phyloP scores from a whole-genome alignment of 306 rosid genomes.

The Fagus crenata region DNA sequence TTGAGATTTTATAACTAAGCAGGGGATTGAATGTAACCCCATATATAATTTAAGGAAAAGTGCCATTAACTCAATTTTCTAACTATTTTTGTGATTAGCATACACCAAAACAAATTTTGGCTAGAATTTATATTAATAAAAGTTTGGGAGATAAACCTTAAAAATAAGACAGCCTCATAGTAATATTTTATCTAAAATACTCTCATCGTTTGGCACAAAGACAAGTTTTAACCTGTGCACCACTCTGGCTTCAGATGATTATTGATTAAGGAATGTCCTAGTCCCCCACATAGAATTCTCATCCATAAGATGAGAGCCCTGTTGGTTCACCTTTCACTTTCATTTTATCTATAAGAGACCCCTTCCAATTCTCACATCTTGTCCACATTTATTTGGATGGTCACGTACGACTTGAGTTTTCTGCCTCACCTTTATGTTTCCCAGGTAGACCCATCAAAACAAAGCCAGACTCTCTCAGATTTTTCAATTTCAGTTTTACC shows the following conservation, averaged over 20 bases:
- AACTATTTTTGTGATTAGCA: no score
- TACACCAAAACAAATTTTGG: no score
- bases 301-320: not conserved
- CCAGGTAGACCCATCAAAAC: not conserved
- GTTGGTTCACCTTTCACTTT: not conserved
- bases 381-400: no score
- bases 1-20: no score
- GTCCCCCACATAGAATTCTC: not conserved
- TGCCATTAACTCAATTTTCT: no score
- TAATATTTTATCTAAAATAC: no score
- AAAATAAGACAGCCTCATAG: no score
- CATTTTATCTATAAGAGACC: not conserved
- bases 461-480: not conserved
- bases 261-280: constrained; percentile 12
- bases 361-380: not conserved
- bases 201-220: not conserved
- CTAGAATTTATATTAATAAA: no score
- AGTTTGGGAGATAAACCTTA: no score
- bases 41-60: no score
- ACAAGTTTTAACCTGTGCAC: not conserved
- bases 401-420: not conserved
- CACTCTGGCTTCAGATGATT: constrained; percentile 28
- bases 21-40: no score
- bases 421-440: not conserved
- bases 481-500: not conserved